A percentile compares a stretch with the other conserved stretches of the same genome.
phyloP scores from a whole-genome alignment of 2,329 filamentous ascomycete genomes.

The Monosporascus sp. region DNA sequence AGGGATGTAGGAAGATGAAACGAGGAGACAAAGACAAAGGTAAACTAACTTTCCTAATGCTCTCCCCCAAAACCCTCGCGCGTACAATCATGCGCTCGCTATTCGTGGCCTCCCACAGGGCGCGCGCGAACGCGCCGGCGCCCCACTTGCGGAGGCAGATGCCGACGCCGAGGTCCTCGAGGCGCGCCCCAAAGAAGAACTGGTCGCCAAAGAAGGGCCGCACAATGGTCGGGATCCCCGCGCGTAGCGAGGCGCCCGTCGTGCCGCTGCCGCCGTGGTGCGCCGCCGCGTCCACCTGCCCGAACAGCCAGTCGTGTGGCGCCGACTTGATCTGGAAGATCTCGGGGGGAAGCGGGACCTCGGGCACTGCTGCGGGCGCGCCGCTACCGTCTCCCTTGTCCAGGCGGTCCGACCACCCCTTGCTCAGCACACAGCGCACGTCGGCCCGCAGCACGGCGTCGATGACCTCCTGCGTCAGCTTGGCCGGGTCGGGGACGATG shows the following conservation, averaged over 20 bases:
- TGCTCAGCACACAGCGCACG: constrained; percentile 89
- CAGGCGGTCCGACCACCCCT: constrained; percentile 88
- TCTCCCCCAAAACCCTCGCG: constrained; percentile 74
- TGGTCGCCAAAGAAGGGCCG: constrained; percentile 98
- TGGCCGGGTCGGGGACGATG: constrained; percentile 82
- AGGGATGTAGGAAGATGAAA: no score
- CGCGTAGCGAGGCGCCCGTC: constrained; percentile 85
- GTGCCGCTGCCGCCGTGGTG: constrained; percentile 95
- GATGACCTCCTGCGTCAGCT: constrained; percentile 87
- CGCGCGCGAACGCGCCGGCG: constrained; percentile 76
- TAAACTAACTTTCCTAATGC: constrained; percentile 72
- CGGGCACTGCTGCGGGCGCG: constrained; percentile 39
- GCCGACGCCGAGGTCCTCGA: constrained; percentile 91
- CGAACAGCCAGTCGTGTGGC: constrained; percentile 95
- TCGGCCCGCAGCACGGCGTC: constrained; percentile 88
- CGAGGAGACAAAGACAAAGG: not conserved
- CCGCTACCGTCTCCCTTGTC: constrained; percentile 16
- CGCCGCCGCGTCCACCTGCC: constrained; percentile 86
- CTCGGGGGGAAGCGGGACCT: constrained; percentile 69
- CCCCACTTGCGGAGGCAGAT: constrained; percentile 87
- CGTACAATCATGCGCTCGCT: constrained; percentile 89
- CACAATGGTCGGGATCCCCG: constrained; percentile 89
- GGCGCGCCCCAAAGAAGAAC: constrained; percentile 86
- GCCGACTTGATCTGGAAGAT: constrained; percentile 86
- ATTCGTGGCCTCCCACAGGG: constrained; percentile 87